Evolutionary conservation across 192 early-diverging fungal species (phyloP).

Genomic region (Dimargaris cristalligena): DNA sequence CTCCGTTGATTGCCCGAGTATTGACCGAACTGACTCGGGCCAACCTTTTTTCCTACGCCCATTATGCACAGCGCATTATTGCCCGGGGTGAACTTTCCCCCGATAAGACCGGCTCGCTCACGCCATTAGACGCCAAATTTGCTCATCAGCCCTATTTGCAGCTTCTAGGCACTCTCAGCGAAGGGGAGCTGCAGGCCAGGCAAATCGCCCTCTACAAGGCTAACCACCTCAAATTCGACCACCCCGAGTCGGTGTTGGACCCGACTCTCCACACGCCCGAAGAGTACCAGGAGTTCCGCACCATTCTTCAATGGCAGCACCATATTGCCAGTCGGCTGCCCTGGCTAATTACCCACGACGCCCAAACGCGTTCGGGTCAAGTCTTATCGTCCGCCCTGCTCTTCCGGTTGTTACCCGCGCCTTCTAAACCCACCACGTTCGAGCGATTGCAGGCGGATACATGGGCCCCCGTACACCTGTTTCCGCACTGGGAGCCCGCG

Average conservation of each 20-base stretch:
- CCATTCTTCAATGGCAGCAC: slow-evolving; percentile 3
- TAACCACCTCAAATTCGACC: slow-evolving; percentile 11
- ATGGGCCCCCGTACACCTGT: not conserved
- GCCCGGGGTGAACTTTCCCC: slow-evolving; percentile 29
- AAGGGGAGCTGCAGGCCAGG: slow-evolving; percentile 9
- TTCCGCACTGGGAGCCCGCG: not conserved
- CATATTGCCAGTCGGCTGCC: not conserved
- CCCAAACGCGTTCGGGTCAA: not conserved
- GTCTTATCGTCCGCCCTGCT: slow-evolving; percentile 2
- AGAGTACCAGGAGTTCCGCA: slow-evolving; percentile 1
- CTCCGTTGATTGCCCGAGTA: slow-evolving; percentile 16
- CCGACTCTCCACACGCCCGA: not conserved
- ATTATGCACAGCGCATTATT: slow-evolving; percentile 36
- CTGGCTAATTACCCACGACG: slow-evolving; percentile 7
- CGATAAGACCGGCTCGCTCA: not conserved
- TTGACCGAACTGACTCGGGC: slow-evolving; percentile 34
- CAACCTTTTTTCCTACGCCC: slow-evolving; percentile 38
- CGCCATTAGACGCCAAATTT: not conserved
- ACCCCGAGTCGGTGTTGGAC: not conserved
- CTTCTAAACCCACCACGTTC: not conserved
- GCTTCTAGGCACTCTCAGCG: slow-evolving; percentile 1
- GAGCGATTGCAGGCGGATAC: not conserved
- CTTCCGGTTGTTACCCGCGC: not conserved
- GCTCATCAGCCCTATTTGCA: not conserved
- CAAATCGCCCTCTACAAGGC: slow-evolving; percentile 8